These are phyloP conservation scores for Fusarium azukiicola DNA, from an alignment of 2,329 filamentous ascomycete genomes.

Conservation along the genomic window DNA sequence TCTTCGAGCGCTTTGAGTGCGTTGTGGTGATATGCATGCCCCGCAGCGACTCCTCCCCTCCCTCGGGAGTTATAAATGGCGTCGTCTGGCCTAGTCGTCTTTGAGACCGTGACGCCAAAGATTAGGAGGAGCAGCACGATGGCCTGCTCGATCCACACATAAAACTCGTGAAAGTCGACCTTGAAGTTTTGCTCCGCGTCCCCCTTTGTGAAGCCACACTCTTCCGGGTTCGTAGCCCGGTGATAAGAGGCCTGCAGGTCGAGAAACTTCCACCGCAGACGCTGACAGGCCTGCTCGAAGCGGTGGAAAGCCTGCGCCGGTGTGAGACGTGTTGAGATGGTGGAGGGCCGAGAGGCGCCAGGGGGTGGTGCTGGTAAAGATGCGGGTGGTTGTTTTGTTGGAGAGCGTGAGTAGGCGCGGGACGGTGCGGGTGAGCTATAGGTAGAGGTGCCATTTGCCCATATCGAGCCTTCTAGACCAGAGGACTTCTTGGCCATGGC, in stretches of 20 bases:
- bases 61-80: neutral
- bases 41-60: neutral
- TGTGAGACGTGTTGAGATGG: constrained; percentile 45
- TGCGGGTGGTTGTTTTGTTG: constrained; percentile 33
- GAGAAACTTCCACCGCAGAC: constrained; percentile 82
- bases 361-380: constrained; percentile 6
- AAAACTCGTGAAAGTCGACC: constrained; percentile 89
- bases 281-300: constrained; percentile 79
- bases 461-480: constrained; percentile 52
- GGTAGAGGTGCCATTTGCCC: constrained; percentile 45
- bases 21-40: constrained; percentile 84
- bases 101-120: constrained; percentile 77
- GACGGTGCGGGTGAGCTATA: constrained; percentile 14
- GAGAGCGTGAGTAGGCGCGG: constrained; percentile 40
- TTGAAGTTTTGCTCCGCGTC: constrained; percentile 86
- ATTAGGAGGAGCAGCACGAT: constrained; percentile 84
- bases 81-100: constrained; percentile 36
- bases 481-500: constrained; percentile 44
- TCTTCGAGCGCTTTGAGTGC: constrained; percentile 82
- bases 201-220: constrained; percentile 59
- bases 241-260: constrained; percentile 78
- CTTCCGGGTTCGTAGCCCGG: constrained; percentile 67
- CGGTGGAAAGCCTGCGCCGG: constrained; percentile 72
- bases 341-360: neutral
- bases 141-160: constrained; percentile 86